Conservation (phyloP, 371 early-diverging fungal species). For the Mortierella polycephala region DNA sequence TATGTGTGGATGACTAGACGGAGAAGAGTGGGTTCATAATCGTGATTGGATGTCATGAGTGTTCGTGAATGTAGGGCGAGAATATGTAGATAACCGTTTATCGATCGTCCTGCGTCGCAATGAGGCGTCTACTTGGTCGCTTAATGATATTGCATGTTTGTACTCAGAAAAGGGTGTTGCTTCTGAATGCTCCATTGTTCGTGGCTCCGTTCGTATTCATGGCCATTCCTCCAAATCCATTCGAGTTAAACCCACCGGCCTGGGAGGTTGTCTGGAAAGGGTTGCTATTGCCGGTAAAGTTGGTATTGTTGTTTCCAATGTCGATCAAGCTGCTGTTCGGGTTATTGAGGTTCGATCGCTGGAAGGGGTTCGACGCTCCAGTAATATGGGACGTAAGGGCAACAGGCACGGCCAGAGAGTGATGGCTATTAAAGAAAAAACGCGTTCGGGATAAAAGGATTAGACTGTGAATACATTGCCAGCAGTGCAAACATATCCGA, state of each 20-base stretch:
- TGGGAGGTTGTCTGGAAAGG: slow-evolving; percentile 30
- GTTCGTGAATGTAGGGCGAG: too few relatives aligned
- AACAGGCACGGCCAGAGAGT: slow-evolving; percentile 18
- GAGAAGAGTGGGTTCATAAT: too few relatives aligned
- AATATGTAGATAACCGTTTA: too few relatives aligned
- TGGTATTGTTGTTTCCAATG: slow-evolving; percentile 19
- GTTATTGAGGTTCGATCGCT: slow-evolving; percentile 17
- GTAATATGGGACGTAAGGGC: slow-evolving; percentile 10
- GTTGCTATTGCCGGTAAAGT: slow-evolving; percentile 23
- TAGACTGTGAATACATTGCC: slow-evolving; percentile 2
- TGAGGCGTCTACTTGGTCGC: too few relatives aligned
- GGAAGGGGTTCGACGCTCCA: slow-evolving; percentile 45
- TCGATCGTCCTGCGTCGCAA: too few relatives aligned
- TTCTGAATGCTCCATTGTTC: slow-evolving; percentile 33
- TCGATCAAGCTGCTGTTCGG: slow-evolving; percentile 38
- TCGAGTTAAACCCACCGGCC: slow-evolving; percentile 5
- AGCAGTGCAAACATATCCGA: too few relatives aligned
- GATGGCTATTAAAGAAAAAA: background rate
- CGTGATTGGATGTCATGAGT: too few relatives aligned
- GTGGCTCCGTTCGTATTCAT: slow-evolving; percentile 4
- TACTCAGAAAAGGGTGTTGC: slow-evolving; percentile 39
- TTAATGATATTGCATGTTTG: too few relatives aligned
- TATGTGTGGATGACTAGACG: too few relatives aligned
- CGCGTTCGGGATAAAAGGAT: too few relatives aligned
- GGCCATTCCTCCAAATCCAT: slow-evolving; percentile 35